Conservation (phyloP, 768 basidiomycete species). For the Amanita rimosa region DNA sequence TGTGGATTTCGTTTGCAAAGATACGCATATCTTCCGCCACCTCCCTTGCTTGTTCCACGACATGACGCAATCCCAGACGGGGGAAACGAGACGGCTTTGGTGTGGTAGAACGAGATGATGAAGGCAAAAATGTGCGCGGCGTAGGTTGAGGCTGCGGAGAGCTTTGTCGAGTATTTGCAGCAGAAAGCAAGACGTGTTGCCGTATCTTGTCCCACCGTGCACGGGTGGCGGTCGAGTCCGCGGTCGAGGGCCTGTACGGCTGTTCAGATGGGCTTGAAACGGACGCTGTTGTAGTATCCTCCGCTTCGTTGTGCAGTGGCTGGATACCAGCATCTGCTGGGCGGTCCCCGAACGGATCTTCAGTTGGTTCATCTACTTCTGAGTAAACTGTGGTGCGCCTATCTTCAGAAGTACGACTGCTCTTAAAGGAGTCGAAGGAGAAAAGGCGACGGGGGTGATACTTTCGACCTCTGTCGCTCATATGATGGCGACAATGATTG, state of each 20-base stretch:
- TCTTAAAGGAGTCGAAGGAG: conserved; percentile 16
- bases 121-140: conserved; percentile 8
- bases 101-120: conserved; percentile 19
- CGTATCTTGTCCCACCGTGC: conserved; percentile 43
- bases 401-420: not conserved
- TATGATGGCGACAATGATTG: too few relatives aligned
- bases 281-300: not conserved
- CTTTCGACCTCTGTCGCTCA: not conserved
- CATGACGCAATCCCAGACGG: conserved; percentile 46
- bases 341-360: conserved; percentile 1
- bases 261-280: not conserved
- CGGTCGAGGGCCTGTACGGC: conserved; percentile 26
- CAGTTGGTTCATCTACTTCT: not conserved
- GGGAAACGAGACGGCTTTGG: conserved; percentile 42
- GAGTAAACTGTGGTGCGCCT: not conserved
- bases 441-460: conserved; percentile 13
- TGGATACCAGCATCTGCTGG: not conserved
- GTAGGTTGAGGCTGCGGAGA: conserved; percentile 15
- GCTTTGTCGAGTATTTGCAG: conserved; percentile 11
- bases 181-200: conserved; percentile 36
- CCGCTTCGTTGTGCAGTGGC: not conserved
- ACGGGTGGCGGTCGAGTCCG: conserved; percentile 30
- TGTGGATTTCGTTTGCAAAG: conserved; percentile 45
- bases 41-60: conserved; percentile 54
- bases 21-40: conserved; percentile 35